phyloP scores from a whole-genome alignment of 441 rosid genomes.

The Aquilaria agallochum region DNA sequence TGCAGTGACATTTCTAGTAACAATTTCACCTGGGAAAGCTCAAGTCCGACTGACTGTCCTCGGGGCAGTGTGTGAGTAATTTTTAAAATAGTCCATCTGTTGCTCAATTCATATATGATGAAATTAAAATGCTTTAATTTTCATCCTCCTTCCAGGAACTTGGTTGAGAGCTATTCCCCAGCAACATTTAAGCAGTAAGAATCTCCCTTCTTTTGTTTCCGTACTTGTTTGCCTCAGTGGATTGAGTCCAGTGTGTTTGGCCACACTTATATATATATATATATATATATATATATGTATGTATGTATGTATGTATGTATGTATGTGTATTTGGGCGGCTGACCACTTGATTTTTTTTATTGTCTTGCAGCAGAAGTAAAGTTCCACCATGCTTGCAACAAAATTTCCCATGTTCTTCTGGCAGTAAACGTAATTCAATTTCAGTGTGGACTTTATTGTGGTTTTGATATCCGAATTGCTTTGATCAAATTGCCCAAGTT shows the following conservation, averaged over 20 bases:
- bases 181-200: constrained; percentile 48
- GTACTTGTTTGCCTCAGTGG: constrained; percentile 1
- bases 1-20: constrained; percentile 80
- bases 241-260: background rate
- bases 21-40: constrained; percentile 63
- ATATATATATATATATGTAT: no score
- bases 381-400: constrained; percentile 57
- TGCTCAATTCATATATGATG: background rate
- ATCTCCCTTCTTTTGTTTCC: constrained; percentile 11
- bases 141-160: constrained; percentile 45
- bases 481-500: no score
- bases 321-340: no score
- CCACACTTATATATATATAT: no score
- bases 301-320: no score
- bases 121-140: constrained; percentile 3
- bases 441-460: no score
- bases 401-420: constrained; percentile 57
- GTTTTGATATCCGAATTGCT: no score
- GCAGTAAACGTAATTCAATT: constrained; percentile 41
- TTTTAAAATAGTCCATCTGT: constrained; percentile 5
- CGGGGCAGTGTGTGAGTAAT: constrained; percentile 63
- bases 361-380: constrained; percentile 47
- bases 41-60: constrained; percentile 50
- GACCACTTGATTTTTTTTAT: constrained; percentile 1
- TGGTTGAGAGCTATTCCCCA: constrained; percentile 70